These are phyloP conservation scores for Cladobotryum protrusum DNA, from an alignment of 2,329 filamentous ascomycete genomes.

Conservation along the genomic window DNA sequence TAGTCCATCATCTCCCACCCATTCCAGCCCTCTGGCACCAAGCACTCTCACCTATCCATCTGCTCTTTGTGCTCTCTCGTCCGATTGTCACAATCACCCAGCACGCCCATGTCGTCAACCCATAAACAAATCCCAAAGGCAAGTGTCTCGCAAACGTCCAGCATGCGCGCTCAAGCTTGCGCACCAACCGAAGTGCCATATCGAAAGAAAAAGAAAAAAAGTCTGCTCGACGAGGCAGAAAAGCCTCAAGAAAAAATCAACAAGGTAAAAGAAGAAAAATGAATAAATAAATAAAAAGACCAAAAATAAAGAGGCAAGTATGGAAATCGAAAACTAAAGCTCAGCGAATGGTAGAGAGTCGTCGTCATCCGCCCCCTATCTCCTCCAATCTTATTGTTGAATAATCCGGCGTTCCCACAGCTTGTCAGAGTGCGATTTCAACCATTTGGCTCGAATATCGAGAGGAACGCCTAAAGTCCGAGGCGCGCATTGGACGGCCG, in stretches of 20 bases:
- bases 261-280: too few species aligned
- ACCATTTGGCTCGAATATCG: constrained; percentile 8
- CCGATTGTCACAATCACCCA: constrained; percentile 78
- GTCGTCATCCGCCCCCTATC: not conserved
- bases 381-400: not conserved
- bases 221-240: constrained; percentile 9
- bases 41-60: constrained; percentile 48
- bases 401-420: not conserved
- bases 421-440: not conserved
- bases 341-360: too few species aligned
- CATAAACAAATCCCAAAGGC: constrained; percentile 83
- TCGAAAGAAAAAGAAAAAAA: too few species aligned
- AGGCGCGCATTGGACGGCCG: constrained; percentile 9
- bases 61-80: constrained; percentile 43
- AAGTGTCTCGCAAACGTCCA: constrained; percentile 75
- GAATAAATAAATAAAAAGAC: not conserved
- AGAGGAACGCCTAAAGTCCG: constrained; percentile 4
- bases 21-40: not conserved
- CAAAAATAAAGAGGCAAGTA: too few species aligned
- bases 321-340: too few species aligned
- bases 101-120: constrained; percentile 87
- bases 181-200: constrained; percentile 58
- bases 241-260: too few species aligned
- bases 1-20: not conserved
- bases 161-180: constrained; percentile 74